Evolutionary conservation across 495 filamentous ascomycete genomes (phyloP), one percentile per base, ranked within the genome.

Genomic region (Poronia punctata): DNA sequence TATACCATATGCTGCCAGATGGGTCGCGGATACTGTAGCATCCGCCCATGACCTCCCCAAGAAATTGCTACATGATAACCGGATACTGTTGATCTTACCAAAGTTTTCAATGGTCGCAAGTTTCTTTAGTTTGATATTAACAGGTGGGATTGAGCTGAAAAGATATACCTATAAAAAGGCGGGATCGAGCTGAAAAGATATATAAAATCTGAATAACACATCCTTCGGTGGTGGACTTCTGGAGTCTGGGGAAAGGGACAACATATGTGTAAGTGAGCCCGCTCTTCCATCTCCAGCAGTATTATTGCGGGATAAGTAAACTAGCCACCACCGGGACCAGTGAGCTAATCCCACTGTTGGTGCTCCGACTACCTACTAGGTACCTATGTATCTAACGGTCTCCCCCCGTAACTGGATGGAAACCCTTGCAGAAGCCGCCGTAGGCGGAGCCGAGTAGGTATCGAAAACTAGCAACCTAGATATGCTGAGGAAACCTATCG

Each of bases 1-100:
- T 63, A 59, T 41, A 60, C 56, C 12, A 64, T 42, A 62, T 40
- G 54, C 57, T 26, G 57, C 53, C 31, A 63, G 55, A 40, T 45
- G 40, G 34, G 20, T 44, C 52, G 26, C 59, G 51, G 46, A 46
- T 47, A 47, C 38, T 40, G 30, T 56, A 42, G 41, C 42, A 56
- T 30, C 31, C 14, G 7, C 11, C 28, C 23, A 50, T 34, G 9
- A 39, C 40, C 7, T 32, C 22, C 40, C 44, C 47, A 31, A 23
- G n/a, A 17, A 51, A 53, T 46, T 20, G 40, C 50, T 52, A 45
- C 45, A 50, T 28, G 24, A 40, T 45, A 45, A 39, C 40, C 28
- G 58, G 40, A 29, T 53, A 56, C 24, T 48, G 35, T 37, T 55
- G 46, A 48, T 59, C n/a, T n/a, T n/a, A n/a, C n/a, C 49, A 23